Evolutionary conservation across 2,329 filamentous ascomycete species (phyloP).

Genomic region (Pseudocercospora eumusae): DNA sequence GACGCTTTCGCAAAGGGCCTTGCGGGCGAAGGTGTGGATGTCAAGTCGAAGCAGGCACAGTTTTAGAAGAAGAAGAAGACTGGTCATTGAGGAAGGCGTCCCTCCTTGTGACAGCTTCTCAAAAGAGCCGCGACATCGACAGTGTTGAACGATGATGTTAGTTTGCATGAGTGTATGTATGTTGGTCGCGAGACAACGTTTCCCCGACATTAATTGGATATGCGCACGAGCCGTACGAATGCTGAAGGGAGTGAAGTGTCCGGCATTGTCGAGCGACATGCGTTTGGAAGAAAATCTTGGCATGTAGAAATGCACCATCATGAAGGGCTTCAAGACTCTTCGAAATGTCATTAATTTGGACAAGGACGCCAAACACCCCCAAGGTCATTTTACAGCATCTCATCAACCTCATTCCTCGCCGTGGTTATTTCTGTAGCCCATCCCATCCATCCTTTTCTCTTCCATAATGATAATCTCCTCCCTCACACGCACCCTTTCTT

Average conservation of each 20-base stretch:
- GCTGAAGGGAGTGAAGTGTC: not conserved
- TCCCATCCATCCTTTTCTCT: too few relatives aligned
- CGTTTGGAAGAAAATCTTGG: not conserved
- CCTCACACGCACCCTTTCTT: too few relatives aligned
- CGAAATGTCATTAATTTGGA: not conserved
- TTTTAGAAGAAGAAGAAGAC: too few relatives aligned
- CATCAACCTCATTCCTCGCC: too few relatives aligned
- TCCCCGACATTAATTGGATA: not conserved
- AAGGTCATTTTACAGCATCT: too few relatives aligned
- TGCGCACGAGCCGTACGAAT: not conserved
- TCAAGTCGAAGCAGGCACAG: constrained; percentile 36
- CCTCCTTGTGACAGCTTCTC: too few relatives aligned
- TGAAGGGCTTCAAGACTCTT: not conserved
- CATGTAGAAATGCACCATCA: not conserved
- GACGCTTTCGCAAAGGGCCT: constrained; percentile 46
- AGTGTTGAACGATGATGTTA: not conserved
- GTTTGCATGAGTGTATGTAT: not conserved
- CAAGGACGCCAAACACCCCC: too few relatives aligned
- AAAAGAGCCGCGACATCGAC: not conserved
- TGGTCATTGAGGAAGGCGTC: too few relatives aligned
- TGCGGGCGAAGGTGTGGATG: constrained; percentile 46
- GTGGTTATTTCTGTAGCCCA: too few relatives aligned
- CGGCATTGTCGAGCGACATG: not conserved
- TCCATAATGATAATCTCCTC: too few relatives aligned
- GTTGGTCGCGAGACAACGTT: not conserved